Evolutionary conservation across 495 filamentous ascomycete genomes (phyloP), one percentile per base, ranked within the genome.

Genomic region (Pyrenula massariospora): DNA sequence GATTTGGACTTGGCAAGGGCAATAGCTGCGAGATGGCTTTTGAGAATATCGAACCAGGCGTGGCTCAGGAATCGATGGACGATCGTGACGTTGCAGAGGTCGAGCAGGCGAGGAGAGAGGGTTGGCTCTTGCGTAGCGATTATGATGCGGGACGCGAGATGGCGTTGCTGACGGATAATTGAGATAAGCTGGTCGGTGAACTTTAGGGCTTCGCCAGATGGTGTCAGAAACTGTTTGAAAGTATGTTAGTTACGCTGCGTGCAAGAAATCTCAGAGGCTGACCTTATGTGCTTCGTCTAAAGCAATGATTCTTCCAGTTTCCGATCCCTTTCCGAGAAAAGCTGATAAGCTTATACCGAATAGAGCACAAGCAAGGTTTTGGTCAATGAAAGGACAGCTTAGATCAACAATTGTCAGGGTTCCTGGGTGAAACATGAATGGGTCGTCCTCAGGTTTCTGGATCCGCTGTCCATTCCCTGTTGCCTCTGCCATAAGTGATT

Each of bases 71-170:
- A 91, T 12, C 84, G 75, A 64, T 93, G 88, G 0, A 91, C 80
- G 56, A 92, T 77, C 0, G 84, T 87, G 20, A 85, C 70, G n/a
- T 79, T 84, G 65, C 81, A 88, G 5, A 92, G 74, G 57, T 85
- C 85, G 0, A 92, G 71, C 1, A 92, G 76, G 22, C 70, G 67
- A 0, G 81, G 79, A 0, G 84, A 85, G 48, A 92, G 80, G 0
- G 86, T 91, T 0, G 88, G 88, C 59, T 92, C 88, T 62, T 93
- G 86, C 0, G 88, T 92, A 0, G 87, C 81, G 25, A 91, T 84
- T 42, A 92, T 57, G 12, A 90, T 70, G 1, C 86, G 76, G 0
- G 78, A 72, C 2, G 73, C 87, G 0, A 84, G 65, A 63, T 91
- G 87, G 10, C 88, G 83, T 62, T 91, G 86, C 48, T 81, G 74